phyloP scores from a whole-genome alignment of 2,329 filamentous ascomycete species.

The Bipolaris gigantea region DNA sequence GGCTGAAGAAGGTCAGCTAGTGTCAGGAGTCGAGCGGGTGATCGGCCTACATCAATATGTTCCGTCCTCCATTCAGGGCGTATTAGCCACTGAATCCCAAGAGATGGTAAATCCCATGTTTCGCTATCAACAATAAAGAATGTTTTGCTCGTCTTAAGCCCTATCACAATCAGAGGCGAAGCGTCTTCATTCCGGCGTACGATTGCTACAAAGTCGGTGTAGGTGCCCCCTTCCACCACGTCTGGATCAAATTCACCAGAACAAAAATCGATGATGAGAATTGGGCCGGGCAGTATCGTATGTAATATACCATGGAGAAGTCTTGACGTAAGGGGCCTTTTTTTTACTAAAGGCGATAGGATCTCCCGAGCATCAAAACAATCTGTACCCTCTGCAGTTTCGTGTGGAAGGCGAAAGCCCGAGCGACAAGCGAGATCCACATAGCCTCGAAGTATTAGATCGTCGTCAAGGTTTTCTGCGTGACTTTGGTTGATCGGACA shows the following conservation, averaged over 20 bases:
- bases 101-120: too few species aligned
- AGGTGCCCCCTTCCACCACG: neutral
- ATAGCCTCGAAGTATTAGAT: conserved; percentile 1
- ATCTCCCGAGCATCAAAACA: neutral
- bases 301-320: conserved; percentile 1
- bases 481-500: neutral
- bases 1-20: conserved; percentile 4
- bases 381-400: conserved; percentile 1
- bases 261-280: neutral
- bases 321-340: neutral
- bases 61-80: conserved; percentile 2
- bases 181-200: neutral
- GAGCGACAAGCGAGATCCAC: conserved; percentile 1
- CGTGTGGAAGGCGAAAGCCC: conserved; percentile 2
- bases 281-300: neutral
- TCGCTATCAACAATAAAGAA: too few species aligned
- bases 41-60: conserved; percentile 1
- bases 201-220: neutral
- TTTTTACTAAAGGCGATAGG: conserved; percentile 1
- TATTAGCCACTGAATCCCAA: too few species aligned
- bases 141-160: neutral
- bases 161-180: neutral
- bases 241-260: neutral
- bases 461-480: neutral
- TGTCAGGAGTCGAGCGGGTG: neutral